A percentile compares a stretch with the other conserved stretches of the same genome.
These are phyloP conservation scores for Pseudonitzschia multistriata DNA, from an alignment of 108 stramenopile genomes.

Conservation along the genomic window DNA sequence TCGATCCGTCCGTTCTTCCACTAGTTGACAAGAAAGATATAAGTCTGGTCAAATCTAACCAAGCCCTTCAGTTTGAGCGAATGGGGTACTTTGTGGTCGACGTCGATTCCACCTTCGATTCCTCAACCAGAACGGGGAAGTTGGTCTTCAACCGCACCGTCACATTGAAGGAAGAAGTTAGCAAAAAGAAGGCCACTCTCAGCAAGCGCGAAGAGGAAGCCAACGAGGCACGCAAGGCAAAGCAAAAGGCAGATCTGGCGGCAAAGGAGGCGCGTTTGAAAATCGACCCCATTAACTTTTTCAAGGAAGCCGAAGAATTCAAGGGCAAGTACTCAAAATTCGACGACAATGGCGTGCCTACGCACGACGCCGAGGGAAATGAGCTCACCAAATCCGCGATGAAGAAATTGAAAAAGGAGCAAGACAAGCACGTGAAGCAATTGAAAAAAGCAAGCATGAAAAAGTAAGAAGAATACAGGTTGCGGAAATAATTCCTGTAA, in stretches of 20 bases:
- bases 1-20: conserved; percentile 72
- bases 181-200: conserved; percentile 65
- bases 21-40: conserved; percentile 51
- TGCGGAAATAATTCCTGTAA: too few relatives aligned
- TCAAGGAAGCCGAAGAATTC: conserved; percentile 64
- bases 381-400: conserved; percentile 86
- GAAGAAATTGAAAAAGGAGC: conserved; percentile 94
- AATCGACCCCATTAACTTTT: conserved; percentile 69
- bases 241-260: conserved; percentile 55
- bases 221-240: conserved; percentile 49
- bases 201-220: conserved; percentile 58
- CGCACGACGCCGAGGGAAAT: conserved; percentile 80
- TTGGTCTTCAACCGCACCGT: conserved; percentile 97
- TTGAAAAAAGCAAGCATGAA: neutral
- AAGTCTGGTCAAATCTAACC: conserved; percentile 71
- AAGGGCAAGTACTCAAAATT: conserved; percentile 77
- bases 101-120: conserved; percentile 77
- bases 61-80: conserved; percentile 92
- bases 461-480: neutral
- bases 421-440: conserved; percentile 78
- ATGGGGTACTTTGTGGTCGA: conserved; percentile 98
- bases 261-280: conserved; percentile 69
- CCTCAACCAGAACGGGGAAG: conserved; percentile 45
- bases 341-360: conserved; percentile 89
- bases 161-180: conserved; percentile 80